Percentiles rank a stretch among this genome's conserved stretches.
phyloP scores from a whole-genome alignment of 1,284 basidiomycete genomes.

The Tausonia pullulans region DNA sequence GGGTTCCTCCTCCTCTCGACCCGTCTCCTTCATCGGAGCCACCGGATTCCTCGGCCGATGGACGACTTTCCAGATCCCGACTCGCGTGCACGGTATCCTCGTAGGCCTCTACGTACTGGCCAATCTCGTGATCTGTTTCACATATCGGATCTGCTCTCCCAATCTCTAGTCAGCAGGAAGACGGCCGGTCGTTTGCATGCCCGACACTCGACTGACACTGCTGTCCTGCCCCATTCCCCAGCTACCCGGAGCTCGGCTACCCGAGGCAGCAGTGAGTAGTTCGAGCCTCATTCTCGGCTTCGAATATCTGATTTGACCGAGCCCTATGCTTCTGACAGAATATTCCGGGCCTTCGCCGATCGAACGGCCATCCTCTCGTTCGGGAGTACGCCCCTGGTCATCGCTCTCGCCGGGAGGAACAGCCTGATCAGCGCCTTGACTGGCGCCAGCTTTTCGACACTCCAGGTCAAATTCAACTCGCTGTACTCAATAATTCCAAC shows the following conservation, averaged over 20 bases:
- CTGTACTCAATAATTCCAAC: background rate
- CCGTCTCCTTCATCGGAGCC: slow-evolving; percentile 1
- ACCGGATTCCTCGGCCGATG: background rate
- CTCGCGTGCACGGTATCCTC: slow-evolving; percentile 3
- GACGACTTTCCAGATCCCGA: slow-evolving; percentile 10
- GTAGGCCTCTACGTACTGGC: background rate
- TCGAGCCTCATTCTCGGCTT: background rate
- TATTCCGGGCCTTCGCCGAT: slow-evolving; percentile 21
- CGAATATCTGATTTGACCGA: too few relatives aligned
- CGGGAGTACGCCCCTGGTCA: slow-evolving; percentile 26
- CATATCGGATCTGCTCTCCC: background rate
- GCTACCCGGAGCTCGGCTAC: background rate
- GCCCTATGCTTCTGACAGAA: background rate
- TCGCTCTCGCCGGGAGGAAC: slow-evolving; percentile 29
- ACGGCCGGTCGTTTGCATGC: too few relatives aligned
- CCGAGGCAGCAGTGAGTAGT: background rate
- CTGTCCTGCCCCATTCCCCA: background rate
- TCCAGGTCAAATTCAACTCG: background rate
- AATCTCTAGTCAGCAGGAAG: background rate
- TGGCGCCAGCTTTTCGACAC: background rate
- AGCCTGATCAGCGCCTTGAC: slow-evolving; percentile 26
- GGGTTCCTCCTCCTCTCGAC: too few relatives aligned
- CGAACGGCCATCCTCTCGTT: slow-evolving; percentile 24
- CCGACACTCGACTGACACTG: background rate
- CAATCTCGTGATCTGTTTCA: background rate